These are phyloP conservation scores for Yamadazyma ubonensis DNA, from an alignment of 805 yeast species.

Conservation along the genomic window DNA sequence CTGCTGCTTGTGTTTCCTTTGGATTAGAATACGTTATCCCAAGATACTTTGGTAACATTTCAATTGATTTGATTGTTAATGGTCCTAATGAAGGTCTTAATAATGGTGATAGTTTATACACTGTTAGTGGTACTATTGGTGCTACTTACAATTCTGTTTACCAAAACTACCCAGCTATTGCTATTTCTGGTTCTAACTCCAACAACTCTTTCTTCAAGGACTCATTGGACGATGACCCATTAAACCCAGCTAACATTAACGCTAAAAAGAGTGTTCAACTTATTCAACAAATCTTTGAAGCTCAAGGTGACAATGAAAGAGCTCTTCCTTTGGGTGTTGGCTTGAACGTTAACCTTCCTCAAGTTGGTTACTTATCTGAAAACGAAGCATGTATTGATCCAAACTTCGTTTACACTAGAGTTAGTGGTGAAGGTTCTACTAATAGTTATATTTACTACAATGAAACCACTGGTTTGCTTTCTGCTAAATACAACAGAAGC, in stretches of 20 bases:
- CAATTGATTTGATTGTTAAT: constrained; percentile 48
- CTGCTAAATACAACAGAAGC: constrained; percentile 12
- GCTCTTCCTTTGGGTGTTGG: constrained; percentile 46
- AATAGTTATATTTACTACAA: constrained; percentile 37
- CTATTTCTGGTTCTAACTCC: constrained; percentile 50
- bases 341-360: constrained; percentile 49
- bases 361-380: constrained; percentile 33
- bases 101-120: constrained; percentile 39
- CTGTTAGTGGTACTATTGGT: constrained; percentile 53
- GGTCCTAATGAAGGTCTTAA: constrained; percentile 57
- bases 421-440: constrained; percentile 41
- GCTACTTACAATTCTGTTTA: constrained; percentile 48
- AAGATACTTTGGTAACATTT: constrained; percentile 39
- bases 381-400: constrained; percentile 45
- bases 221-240: constrained; percentile 40
- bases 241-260: constrained; percentile 45
- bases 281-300: constrained; percentile 35
- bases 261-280: constrained; percentile 41
- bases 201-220: constrained; percentile 53
- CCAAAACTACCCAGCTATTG: constrained; percentile 50
- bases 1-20: constrained; percentile 51
- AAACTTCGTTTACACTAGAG: constrained; percentile 43
- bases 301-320: constrained; percentile 36
- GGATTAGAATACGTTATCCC: constrained; percentile 50
- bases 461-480: constrained; percentile 33